A percentile compares a stretch with the other conserved stretches of the same genome.
Conservation (phyloP, 345 rosid species). For the Moricandia moricandioides region DNA sequence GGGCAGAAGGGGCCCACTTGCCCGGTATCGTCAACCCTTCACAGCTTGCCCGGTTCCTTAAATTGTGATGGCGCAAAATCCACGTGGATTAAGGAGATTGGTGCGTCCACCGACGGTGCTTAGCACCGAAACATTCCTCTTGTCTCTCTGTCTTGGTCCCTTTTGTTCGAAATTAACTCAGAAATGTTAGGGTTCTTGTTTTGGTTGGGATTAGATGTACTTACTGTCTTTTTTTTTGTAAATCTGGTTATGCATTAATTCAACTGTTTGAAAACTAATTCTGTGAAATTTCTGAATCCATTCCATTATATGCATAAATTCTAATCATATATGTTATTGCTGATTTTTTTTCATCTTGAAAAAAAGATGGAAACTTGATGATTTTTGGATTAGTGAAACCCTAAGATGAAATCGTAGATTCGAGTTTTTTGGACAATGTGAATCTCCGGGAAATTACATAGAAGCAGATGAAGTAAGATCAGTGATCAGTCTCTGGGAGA, state of each 20-base stretch:
- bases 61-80: constrained; percentile 39
- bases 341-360: neutral
- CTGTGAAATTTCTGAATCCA: neutral
- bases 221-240: constrained; percentile 14
- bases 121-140: constrained; percentile 1
- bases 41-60: constrained; percentile 64
- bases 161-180: constrained; percentile 24
- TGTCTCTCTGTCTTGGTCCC: constrained; percentile 15
- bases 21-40: constrained; percentile 80
- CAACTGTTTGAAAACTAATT: neutral
- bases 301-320: neutral
- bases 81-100: constrained; percentile 46
- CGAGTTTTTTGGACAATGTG: neutral
- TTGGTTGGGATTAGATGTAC: neutral
- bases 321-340: neutral
- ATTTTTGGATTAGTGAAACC: neutral
- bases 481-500: neutral
- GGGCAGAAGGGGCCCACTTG: constrained; percentile 64
- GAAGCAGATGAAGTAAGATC: neutral
- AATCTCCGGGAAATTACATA: neutral
- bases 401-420: constrained; percentile 14
- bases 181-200: constrained; percentile 22
- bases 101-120: constrained; percentile 1
- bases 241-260: constrained; percentile 10
- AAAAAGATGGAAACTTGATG: neutral